phyloP scores from a whole-genome alignment of 805 yeast species.

The Cyberlindnera misumaiensis region DNA sequence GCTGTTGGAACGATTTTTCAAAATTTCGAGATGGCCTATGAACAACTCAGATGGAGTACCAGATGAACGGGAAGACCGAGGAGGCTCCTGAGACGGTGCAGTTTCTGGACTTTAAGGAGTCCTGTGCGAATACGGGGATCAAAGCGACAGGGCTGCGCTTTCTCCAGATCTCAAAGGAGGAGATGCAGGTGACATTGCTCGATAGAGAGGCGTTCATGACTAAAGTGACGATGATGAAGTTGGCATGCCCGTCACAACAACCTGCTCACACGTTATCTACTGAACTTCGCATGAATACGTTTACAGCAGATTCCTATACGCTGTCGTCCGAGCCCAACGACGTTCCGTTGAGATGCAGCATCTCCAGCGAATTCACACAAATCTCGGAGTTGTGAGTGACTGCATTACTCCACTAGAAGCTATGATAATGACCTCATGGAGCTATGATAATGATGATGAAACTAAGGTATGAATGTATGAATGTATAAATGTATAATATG shows the following conservation, averaged over 20 bases:
- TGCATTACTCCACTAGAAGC: constrained; percentile 5
- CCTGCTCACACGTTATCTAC: background rate
- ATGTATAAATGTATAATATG: too few species aligned
- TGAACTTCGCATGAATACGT: too few species aligned
- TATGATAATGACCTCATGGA: too few species aligned
- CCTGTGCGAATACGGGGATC: constrained; percentile 1
- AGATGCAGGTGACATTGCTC: constrained; percentile 3
- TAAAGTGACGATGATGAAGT: constrained; percentile 1
- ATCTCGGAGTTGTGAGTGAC: constrained; percentile 2
- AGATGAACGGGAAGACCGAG: too few species aligned
- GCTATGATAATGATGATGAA: too few species aligned
- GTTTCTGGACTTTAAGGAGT: too few species aligned
- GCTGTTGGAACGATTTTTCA: too few species aligned
- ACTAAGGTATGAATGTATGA: too few species aligned
- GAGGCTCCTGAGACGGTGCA: too few species aligned
- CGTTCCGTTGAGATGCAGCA: background rate
- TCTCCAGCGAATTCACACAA: constrained; percentile 8
- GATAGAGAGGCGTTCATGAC: constrained; percentile 3
- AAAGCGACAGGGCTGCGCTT: constrained; percentile 1
- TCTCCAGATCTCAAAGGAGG: constrained; percentile 6
- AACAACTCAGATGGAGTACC: too few species aligned
- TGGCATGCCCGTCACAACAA: too few species aligned
- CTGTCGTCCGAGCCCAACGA: constrained; percentile 11
- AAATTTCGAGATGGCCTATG: background rate
- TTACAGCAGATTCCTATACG: background rate